Percentiles rank a stretch among this genome's conserved stretches.
Conservation (phyloP, 164 flowering plant genomes). For the Euptelea pleiosperma region DNA sequence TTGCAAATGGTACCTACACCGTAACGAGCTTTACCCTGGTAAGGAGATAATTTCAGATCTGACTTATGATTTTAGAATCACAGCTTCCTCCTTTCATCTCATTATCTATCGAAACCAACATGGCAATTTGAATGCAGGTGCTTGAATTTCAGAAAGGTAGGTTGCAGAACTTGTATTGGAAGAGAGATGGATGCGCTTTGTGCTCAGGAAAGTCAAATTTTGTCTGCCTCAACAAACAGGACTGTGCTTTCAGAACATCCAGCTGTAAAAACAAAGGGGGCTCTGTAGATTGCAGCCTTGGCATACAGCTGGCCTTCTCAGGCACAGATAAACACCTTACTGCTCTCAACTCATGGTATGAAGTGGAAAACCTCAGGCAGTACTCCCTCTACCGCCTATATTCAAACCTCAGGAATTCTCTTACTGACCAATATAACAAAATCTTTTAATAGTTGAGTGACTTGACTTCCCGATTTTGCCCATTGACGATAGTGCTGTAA, state of each 20-base stretch:
- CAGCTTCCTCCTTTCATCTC: neutral
- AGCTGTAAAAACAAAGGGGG: constrained; percentile 63
- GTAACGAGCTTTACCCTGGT: constrained; percentile 96
- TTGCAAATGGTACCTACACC: constrained; percentile 63
- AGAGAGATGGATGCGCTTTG: constrained; percentile 80
- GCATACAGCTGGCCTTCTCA: constrained; percentile 88
- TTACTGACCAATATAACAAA: constrained; percentile 66
- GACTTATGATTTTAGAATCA: neutral
- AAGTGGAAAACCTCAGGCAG: constrained; percentile 78
- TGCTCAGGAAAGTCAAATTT: constrained; percentile 57
- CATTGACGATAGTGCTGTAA: neutral
- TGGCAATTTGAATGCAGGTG: constrained; percentile 40
- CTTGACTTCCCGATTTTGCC: neutral
- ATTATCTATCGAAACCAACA: neutral
- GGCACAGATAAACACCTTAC: constrained; percentile 87
- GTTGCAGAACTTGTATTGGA: constrained; percentile 88
- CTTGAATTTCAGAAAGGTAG: constrained; percentile 86
- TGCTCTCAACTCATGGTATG: constrained; percentile 90
- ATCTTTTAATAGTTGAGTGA: constrained; percentile 37
- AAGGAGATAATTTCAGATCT: constrained; percentile 21
- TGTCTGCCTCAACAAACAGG: constrained; percentile 82
- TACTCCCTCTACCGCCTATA: constrained; percentile 86
- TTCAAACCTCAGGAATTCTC: constrained; percentile 66
- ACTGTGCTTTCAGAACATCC: constrained; percentile 67
- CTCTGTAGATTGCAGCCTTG: constrained; percentile 81